Base-by-base conservation (phyloP, 306 rosid genomes). In the Alnus glutinosa region DNA sequence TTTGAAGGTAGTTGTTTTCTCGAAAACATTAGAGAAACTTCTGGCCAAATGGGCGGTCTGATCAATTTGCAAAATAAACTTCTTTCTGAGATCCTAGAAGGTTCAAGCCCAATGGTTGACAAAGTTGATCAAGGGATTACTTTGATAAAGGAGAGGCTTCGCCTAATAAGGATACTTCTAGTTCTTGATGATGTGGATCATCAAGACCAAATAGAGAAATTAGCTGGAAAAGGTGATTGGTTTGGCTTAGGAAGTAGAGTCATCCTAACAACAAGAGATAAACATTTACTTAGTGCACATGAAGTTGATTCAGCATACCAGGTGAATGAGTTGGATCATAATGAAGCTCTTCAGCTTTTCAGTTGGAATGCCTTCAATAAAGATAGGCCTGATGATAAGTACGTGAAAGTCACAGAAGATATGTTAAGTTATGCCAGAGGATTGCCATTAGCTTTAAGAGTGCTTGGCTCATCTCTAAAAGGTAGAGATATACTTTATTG, bases 161-260 rank as follows among this genome's bases (percentile, higher is more conserved):
- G 34, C 19, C 0, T 18, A 2, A 34, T 1, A 14, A 72, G 15
- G 51, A 34, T 83, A 19, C 73, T 83, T 37, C n/a, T 79, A 1
- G 30, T 76, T 5, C 78, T 83, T 48, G 79, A 83, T 58, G 83
- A 71, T 32, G 68, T 85, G 54, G 57, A 36, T 70, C 59, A 74
- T 68, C 58, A 4, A 58, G 28, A 70, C 2, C 84, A 84, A 11
- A 37, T 84, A 73, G 77, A 73, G 13, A 75, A 12, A 16, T 74
- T 84, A 44, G 74, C 61, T 58, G 87, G 82, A 52, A 46, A 69
- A 2, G 46, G 47, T 74, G 59, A 77, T 68, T 77, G 82, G 62
- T 85, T 85, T 74, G 85, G 85, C 32, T 32, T 58, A 4, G 85
- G 83, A 8, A 85, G 88, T 54, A 74, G 83, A 81, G 64, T 86